Conservation (phyloP, 805 yeast genomes). For the Lipomyces yamadae region DNA sequence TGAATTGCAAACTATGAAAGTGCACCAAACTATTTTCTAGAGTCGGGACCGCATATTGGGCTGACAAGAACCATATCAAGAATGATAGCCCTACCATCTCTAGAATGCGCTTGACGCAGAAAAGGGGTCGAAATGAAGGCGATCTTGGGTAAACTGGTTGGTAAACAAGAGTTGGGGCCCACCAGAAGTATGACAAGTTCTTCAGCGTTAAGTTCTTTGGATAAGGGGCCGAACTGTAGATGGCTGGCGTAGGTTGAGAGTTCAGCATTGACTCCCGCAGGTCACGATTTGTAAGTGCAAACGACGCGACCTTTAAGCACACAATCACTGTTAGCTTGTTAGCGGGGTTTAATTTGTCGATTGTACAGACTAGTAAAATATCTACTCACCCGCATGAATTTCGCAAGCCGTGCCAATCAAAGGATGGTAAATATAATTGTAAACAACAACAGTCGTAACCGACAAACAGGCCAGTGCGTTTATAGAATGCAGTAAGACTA, state of each 20-base stretch:
- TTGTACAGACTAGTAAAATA: too few species aligned
- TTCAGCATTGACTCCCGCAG: constrained; percentile 44
- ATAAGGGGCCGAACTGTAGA: constrained; percentile 46
- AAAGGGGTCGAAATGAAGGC: constrained; percentile 43
- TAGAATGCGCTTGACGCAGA: constrained; percentile 45
- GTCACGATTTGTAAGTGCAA: constrained; percentile 53
- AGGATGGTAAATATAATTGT: constrained; percentile 49
- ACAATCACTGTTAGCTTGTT: constrained; percentile 43
- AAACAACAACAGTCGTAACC: constrained; percentile 45
- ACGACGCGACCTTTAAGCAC: constrained; percentile 51
- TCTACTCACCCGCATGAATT: constrained; percentile 43
- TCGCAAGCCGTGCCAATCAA: constrained; percentile 52
- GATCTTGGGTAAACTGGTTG: constrained; percentile 55
- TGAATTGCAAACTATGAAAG: constrained; percentile 40
- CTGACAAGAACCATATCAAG: constrained; percentile 48
- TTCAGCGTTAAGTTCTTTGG: constrained; percentile 50
- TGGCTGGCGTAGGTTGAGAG: constrained; percentile 43
- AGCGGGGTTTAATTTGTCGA: neutral
- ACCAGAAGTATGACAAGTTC: constrained; percentile 50
- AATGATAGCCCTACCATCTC: constrained; percentile 47
- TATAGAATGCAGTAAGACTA: constrained; percentile 45
- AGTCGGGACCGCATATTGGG: constrained; percentile 53
- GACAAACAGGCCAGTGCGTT: constrained; percentile 43
- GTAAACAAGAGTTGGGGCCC: constrained; percentile 55
- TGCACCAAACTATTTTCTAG: constrained; percentile 46